Conservation (phyloP, 2,329 filamentous ascomycete species). For the Fusarium pseudograminearum region DNA sequence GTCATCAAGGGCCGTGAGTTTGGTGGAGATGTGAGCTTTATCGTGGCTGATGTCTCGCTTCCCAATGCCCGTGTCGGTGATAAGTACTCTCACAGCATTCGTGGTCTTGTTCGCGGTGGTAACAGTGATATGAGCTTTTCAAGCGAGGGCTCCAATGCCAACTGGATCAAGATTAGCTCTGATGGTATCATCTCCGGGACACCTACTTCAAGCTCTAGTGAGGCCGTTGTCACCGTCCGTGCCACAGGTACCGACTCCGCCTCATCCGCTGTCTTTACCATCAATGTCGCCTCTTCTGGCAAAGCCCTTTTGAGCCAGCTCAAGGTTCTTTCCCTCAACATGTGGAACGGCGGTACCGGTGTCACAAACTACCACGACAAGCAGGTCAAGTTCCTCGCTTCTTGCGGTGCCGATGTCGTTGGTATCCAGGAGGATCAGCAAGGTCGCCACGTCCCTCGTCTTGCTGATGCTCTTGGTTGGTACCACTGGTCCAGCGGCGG, state of each 20-base stretch:
- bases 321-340: constrained; percentile 55
- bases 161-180: constrained; percentile 52
- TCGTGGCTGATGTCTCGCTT: constrained; percentile 48
- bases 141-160: constrained; percentile 38
- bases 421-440: constrained; percentile 54
- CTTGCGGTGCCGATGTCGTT: constrained; percentile 52
- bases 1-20: constrained; percentile 43
- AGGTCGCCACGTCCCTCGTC: constrained; percentile 48
- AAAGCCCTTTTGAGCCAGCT: constrained; percentile 51
- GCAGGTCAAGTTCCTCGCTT: constrained; percentile 53
- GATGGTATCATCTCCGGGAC: constrained; percentile 54
- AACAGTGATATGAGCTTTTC: constrained; percentile 47
- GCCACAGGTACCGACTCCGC: constrained; percentile 47
- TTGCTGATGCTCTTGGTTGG: constrained; percentile 57
- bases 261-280: constrained; percentile 47
- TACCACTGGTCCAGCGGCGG: constrained; percentile 51
- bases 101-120: constrained; percentile 51
- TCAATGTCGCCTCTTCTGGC: constrained; percentile 49
- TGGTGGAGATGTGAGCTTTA: constrained; percentile 47
- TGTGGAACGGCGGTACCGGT: constrained; percentile 55
- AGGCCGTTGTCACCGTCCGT: constrained; percentile 45
- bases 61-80: constrained; percentile 55
- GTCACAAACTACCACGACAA: constrained; percentile 55
- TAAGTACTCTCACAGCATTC: constrained; percentile 49
- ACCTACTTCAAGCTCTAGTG: constrained; percentile 40